phyloP scores from a whole-genome alignment of 78 protist species.

The Dictyostelium citrinum region DNA sequence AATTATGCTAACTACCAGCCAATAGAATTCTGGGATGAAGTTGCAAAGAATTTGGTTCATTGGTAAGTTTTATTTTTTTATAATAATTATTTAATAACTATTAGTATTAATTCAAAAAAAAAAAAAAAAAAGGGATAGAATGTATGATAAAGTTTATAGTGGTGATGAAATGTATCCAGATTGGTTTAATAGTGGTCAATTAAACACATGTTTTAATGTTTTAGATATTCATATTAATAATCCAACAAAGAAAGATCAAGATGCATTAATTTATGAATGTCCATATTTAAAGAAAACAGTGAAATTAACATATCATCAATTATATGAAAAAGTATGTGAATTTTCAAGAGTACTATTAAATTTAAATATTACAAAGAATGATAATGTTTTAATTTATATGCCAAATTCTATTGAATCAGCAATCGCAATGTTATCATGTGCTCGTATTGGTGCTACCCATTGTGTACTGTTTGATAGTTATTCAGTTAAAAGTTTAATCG shows the following conservation, averaged over 20 bases:
- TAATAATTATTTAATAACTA: background rate
- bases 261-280: conserved; percentile 39
- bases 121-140: conserved; percentile 1
- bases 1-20: background rate
- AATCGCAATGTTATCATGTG: conserved; percentile 94
- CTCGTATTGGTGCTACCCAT: conserved; percentile 93
- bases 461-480: background rate
- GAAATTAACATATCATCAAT: background rate
- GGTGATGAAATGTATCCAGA: background rate
- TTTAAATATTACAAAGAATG: conserved; percentile 86
- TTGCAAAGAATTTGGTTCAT: conserved; percentile 5
- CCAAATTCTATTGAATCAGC: conserved; percentile 85
- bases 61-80: background rate
- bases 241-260: background rate
- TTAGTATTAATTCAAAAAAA: background rate
- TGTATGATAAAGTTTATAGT: background rate
- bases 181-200: conserved; percentile 87
- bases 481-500: conserved; percentile 15
- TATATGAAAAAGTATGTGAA: conserved; percentile 61
- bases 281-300: background rate
- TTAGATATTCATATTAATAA: conserved; percentile 63
- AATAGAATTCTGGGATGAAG: conserved; percentile 15
- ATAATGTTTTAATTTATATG: conserved; percentile 91
- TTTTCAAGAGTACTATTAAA: conserved; percentile 87
- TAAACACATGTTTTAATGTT: conserved; percentile 82